Percentiles rank a stretch among this genome's conserved stretches.
These are phyloP conservation scores for Hyaloperonospora brassicae DNA, from an alignment of 352 stramenopile genomes.

Conservation along the genomic window DNA sequence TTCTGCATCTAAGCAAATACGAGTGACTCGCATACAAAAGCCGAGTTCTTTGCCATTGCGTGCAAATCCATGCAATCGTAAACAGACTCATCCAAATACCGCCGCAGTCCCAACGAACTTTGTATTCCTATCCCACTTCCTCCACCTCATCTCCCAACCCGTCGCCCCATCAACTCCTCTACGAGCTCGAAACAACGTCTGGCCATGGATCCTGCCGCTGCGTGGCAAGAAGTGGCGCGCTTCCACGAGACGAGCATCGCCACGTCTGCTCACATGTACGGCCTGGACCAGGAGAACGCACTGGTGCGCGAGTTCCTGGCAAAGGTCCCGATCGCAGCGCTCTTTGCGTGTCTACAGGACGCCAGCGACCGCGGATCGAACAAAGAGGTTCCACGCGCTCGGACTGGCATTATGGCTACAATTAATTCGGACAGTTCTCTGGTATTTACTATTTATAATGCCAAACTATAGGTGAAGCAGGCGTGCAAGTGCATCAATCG, in stretches of 20 bases:
- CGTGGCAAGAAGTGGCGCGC: slow-evolving; percentile 48
- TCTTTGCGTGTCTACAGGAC: slow-evolving; percentile 73
- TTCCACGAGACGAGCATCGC: slow-evolving; percentile 59
- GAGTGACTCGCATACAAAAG: no score
- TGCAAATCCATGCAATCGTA: no score
- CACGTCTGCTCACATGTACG: slow-evolving; percentile 41
- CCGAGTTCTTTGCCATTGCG: no score
- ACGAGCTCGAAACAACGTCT: no score
- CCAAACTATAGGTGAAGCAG: slow-evolving; percentile 45
- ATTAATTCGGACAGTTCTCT: background rate
- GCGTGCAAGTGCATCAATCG: slow-evolving; percentile 71
- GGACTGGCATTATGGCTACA: background rate
- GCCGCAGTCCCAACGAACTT: no score
- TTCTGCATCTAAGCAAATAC: no score
- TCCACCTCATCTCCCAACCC: no score
- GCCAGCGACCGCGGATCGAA: slow-evolving; percentile 52
- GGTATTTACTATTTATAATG: background rate
- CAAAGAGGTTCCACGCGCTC: slow-evolving; percentile 39
- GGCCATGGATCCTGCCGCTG: slow-evolving; percentile 32
- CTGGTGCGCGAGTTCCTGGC: slow-evolving; percentile 59
- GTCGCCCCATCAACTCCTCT: no score
- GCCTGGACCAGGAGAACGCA: slow-evolving; percentile 32
- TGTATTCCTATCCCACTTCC: no score
- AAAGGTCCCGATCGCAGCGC: slow-evolving; percentile 49
- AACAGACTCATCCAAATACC: no score